Base-by-base conservation (phyloP, 495 filamentous ascomycete genomes). In the Pseudevernia furfuracea region DNA sequence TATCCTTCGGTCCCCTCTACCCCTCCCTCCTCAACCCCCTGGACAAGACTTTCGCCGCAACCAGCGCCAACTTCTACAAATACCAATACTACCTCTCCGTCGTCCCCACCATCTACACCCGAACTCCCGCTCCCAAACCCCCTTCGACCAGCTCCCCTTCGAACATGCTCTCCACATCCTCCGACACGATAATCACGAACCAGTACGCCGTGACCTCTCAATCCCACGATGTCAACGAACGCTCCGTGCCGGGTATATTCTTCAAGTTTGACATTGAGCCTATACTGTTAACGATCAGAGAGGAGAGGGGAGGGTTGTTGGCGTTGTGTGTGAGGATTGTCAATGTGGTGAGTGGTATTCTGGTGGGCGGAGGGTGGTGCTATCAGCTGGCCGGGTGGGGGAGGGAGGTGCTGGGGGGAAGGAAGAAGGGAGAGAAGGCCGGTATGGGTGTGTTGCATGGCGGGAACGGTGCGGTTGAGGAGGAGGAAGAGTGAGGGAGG, bases 221-320 rank as follows among this genome's bases (percentile, higher is more conserved):
- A 74, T 85, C 81, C 61, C 81, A 84, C 60, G 68, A 78, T 11
- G 79, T 97, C 46, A 75, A 79, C 61, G 89, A 96, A 73, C 84
- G 79, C 64, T 78, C 79, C 11, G 83, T 96, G 9, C 94, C 94
- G 1, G 95, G 95, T 15, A 89, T 99, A 68, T 99, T 96, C 76
- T 91, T 99, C 82, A 97, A 97, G 79, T 99, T 93, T 74, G 93
- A 97, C 75, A 97, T 99, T 72, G 94, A 99, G 83, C 94, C 94
- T 6, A 93, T 99, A 70, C 73, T 91, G 69, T 78, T 99, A 37
- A 85, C 87, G 32, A 85, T 99, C 60, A 87, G 87, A 67, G 94
- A 97, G 77, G 85, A 87, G 70, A 81, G 93, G 68, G 86, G 84
- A 48, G 80, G 88, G 23, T 80, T 97, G 61, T 73, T 96, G 62